These are phyloP conservation scores for Xerocomus minutiporus DNA, from an alignment of 1,284 basidiomycete species.

Conservation along the genomic window DNA sequence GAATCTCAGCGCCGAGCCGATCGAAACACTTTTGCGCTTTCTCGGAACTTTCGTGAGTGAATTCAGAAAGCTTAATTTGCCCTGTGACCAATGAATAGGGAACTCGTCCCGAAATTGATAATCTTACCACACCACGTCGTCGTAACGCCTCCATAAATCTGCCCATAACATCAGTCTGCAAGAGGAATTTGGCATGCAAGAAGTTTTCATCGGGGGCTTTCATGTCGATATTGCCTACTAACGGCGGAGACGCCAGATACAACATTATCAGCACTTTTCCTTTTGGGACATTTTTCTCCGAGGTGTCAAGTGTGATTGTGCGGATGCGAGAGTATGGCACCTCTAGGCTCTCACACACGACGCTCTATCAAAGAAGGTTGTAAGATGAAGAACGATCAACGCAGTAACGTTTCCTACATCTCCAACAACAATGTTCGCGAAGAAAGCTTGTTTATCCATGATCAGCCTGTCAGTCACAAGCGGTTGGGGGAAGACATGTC, in stretches of 20 bases:
- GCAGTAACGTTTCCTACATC: conserved; percentile 16
- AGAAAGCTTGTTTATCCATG: conserved; percentile 47
- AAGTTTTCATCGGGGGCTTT: conserved; percentile 20
- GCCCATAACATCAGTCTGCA: conserved; percentile 33
- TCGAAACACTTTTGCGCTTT: conserved; percentile 24
- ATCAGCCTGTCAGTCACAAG: conserved; percentile 44
- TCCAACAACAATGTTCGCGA: conserved; percentile 42
- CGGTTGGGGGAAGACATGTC: conserved; percentile 31
- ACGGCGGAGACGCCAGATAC: conserved; percentile 37
- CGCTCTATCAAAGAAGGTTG: conserved; percentile 31
- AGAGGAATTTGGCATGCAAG: conserved; percentile 35
- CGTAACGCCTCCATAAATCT: conserved; percentile 40
- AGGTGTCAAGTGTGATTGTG: conserved; percentile 38
- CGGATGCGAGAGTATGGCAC: conserved; percentile 43
- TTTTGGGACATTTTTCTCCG: conserved; percentile 14
- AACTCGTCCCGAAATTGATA: not conserved
- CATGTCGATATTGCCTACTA: conserved; percentile 35
- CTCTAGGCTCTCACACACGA: conserved; percentile 40
- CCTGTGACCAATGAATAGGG: conserved; percentile 17
- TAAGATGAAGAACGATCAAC: conserved; percentile 14
- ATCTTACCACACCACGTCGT: conserved; percentile 42
- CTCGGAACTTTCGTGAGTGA: conserved; percentile 10
- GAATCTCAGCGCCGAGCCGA: conserved; percentile 29
- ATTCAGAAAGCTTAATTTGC: conserved; percentile 29
- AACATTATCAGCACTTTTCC: conserved; percentile 32